Percentiles rank a stretch among this genome's conserved stretches.
Evolutionary conservation across 2,329 filamentous ascomycete genomes (phyloP).

Genomic region (Claviceps sp.): DNA sequence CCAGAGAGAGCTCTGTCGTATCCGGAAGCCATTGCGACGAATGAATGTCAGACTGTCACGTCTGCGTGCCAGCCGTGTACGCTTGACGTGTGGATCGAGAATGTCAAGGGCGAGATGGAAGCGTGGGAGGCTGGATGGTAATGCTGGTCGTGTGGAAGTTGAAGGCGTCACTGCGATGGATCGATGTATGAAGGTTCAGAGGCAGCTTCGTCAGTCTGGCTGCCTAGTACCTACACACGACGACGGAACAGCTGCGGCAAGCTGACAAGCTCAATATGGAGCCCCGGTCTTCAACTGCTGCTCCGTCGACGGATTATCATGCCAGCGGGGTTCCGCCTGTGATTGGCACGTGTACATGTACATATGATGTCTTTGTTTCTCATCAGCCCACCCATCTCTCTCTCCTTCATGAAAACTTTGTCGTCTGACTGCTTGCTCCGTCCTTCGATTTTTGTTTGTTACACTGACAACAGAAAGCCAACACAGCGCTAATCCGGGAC

Average conservation of each 20-base stretch:
- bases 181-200: background rate
- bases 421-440: too few species aligned
- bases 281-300: background rate
- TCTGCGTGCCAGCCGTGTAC: background rate
- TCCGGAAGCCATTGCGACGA: slow-evolving; percentile 62
- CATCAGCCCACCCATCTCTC: too few species aligned
- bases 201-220: slow-evolving; percentile 27
- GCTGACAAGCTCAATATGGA: background rate
- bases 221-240: slow-evolving; percentile 14
- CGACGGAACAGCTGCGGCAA: background rate
- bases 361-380: too few species aligned
- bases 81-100: too few species aligned
- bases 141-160: slow-evolving; percentile 4
- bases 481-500: too few species aligned
- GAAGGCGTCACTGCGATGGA: background rate
- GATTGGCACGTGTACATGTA: too few species aligned
- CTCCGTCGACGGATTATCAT: slow-evolving; percentile 2
- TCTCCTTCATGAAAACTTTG: too few species aligned
- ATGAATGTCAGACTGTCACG: background rate
- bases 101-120: background rate
- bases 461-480: too few species aligned
- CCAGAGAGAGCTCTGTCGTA: slow-evolving; percentile 99
- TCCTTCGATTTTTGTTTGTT: too few species aligned
- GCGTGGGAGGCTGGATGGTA: background rate
- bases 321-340: background rate